These are phyloP conservation scores for Scheffersomyces lignosus DNA, from an alignment of 805 yeast genomes.

Conservation along the genomic window DNA sequence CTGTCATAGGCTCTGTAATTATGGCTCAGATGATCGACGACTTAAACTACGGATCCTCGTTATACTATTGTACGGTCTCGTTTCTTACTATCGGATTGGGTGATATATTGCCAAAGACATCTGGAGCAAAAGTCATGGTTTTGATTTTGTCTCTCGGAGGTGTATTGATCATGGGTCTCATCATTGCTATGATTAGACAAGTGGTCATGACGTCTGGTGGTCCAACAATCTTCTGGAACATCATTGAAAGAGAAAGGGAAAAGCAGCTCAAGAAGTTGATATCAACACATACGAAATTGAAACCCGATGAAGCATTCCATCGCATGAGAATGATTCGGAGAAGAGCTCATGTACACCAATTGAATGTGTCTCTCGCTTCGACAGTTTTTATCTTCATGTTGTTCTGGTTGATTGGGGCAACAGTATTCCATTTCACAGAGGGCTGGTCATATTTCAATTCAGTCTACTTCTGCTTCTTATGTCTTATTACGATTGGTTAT, in stretches of 20 bases:
- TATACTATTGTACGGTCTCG: constrained; percentile 74
- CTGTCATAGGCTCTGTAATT: constrained; percentile 59
- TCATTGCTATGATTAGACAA: constrained; percentile 66
- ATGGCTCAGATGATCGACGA: constrained; percentile 43
- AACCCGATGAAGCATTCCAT: constrained; percentile 52
- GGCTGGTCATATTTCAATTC: constrained; percentile 70
- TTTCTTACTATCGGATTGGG: constrained; percentile 81
- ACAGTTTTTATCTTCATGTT: constrained; percentile 47
- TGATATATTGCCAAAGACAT: constrained; percentile 57
- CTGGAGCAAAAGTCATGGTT: constrained; percentile 56
- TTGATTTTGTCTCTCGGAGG: constrained; percentile 70
- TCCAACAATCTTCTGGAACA: constrained; percentile 67
- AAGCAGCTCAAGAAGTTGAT: constrained; percentile 22
- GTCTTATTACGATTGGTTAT: constrained; percentile 81
- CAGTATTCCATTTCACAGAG: constrained; percentile 60
- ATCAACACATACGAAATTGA: constrained; percentile 16
- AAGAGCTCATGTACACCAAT: constrained; percentile 40
- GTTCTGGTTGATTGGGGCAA: constrained; percentile 76
- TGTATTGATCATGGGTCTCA: constrained; percentile 69
- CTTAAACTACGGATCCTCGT: constrained; percentile 56
- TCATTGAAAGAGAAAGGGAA: constrained; percentile 52
- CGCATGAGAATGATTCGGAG: constrained; percentile 54
- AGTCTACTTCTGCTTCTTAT: constrained; percentile 74
- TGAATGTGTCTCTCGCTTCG: constrained; percentile 34
- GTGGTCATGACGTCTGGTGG: constrained; percentile 61